Evolutionary conservation across 305 asterid species (phyloP).

Genomic region (Fraxinus sp.): DNA sequence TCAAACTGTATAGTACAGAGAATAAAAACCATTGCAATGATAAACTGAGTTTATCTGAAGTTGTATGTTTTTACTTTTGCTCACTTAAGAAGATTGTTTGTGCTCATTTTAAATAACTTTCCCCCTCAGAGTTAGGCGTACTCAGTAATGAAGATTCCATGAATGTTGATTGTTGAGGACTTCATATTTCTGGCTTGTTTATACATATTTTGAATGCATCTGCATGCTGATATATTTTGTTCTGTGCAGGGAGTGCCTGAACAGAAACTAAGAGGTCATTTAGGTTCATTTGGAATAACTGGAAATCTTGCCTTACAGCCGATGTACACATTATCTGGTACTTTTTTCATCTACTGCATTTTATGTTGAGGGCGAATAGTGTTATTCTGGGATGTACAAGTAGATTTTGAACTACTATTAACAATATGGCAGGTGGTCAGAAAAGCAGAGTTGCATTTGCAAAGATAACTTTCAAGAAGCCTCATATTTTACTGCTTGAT

Average conservation of each 20-base stretch:
- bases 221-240: conserved; percentile 19
- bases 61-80: neutral
- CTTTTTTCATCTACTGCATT: conserved; percentile 12
- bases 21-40: conserved; percentile 9
- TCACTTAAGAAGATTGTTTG: conserved; percentile 3
- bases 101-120: conserved; percentile 1
- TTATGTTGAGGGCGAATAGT: conserved; percentile 4
- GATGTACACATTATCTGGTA: conserved; percentile 97
- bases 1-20: conserved; percentile 4
- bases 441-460: conserved; percentile 98
- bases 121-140: neutral
- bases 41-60: conserved; percentile 2
- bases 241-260: conserved; percentile 93
- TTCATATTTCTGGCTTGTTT: neutral
- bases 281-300: conserved; percentile 95
- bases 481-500: conserved; percentile 91
- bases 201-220: neutral
- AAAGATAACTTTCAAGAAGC: conserved; percentile 97
- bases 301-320: conserved; percentile 99
- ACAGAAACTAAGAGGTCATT: conserved; percentile 89
- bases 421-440: conserved; percentile 79
- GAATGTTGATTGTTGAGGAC: neutral
- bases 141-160: neutral
- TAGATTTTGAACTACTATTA: conserved; percentile 22
- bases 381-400: conserved; percentile 19